Conservation (phyloP, 768 basidiomycete genomes). For the Xerocomellus chrysenteron region DNA sequence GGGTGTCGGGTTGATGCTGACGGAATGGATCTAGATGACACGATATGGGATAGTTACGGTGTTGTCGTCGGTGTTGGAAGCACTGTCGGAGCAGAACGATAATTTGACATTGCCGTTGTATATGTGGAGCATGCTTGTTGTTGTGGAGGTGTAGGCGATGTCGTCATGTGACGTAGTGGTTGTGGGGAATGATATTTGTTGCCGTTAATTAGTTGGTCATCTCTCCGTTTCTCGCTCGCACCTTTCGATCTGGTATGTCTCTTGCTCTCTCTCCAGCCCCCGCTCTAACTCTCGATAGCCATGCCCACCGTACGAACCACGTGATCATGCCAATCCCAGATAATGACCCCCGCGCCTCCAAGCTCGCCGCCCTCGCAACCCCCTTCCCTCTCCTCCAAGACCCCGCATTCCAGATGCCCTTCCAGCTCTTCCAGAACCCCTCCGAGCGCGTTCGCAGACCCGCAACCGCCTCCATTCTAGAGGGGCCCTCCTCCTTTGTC, state of each 20-base stretch:
- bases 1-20: slow-evolving; percentile 16
- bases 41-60: slow-evolving; percentile 64
- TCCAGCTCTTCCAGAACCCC: slow-evolving; percentile 33
- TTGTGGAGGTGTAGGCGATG: slow-evolving; percentile 40
- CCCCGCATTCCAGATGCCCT: slow-evolving; percentile 30
- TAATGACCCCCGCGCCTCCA: slow-evolving; percentile 15
- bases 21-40: slow-evolving; percentile 46
- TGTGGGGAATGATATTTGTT: slow-evolving; percentile 13
- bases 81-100: slow-evolving; percentile 93
- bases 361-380: slow-evolving; percentile 20
- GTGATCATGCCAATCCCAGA: slow-evolving; percentile 31
- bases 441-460: slow-evolving; percentile 33
- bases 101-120: slow-evolving; percentile 96
- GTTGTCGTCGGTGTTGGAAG: slow-evolving; percentile 80
- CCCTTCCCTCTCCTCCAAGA: slow-evolving; percentile 26
- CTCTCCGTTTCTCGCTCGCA: neutral
- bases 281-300: neutral
- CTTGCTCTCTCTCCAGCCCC: neutral
- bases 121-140: slow-evolving; percentile 85
- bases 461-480: slow-evolving; percentile 45
- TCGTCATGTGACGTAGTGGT: slow-evolving; percentile 29
- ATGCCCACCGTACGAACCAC: slow-evolving; percentile 6
- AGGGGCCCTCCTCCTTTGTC: slow-evolving; percentile 39
- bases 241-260: slow-evolving; percentile 1
- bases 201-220: neutral